Base-by-base conservation (phyloP, 2,329 filamentous ascomycete genomes). In the Xylaria arbuscula region DNA sequence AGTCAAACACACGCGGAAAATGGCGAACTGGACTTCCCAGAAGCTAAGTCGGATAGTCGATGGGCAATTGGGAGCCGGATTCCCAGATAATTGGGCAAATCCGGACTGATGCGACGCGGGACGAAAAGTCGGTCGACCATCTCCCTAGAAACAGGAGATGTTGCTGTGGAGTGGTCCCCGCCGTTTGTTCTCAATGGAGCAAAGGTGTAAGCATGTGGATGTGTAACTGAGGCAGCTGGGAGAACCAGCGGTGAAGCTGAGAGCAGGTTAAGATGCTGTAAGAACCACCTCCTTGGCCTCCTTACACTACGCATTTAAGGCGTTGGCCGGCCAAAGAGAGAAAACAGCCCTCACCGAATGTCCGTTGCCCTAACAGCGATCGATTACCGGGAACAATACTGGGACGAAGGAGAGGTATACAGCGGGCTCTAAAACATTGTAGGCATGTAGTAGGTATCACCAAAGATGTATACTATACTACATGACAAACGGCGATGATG, bases 81-180 rank as follows among this genome's bases (percentile, higher is more conserved):
- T 64, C 55, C 28, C n/a, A 68, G 40, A 66, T 45, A 55, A 61
- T 58, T 64, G 40, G 55, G 34, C 34, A 15, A 17, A 24, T 66
- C 42, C 22, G 38, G 48, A 36, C 32, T 64, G 9, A 64, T 60
- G 54, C 58, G 24, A 42, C n/a, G 9, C 15, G 32, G 57, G 47
- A 56, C 54, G 69, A 72, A 74, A 72, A 72, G 70, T 73, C 73
- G 72, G 72, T 74, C 74, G 73, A 64, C 64, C 48, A 63, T 72
- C 71, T 72, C 63, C 67, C 57, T 64, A 63, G 69, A 68, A 71
- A 68, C 69, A 60, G 38, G 62, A 58, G 54, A 58, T 63, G 60
- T 68, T 68, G 68, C 64, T 64, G 64, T 68, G 69, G 64, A 69
- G 61, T 65, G 64, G 64, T 69, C 48, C 57, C 70, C 70, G 70